Conservation (phyloP, 1,139 yeast genomes). For the Debaryomyces nepalensis region DNA sequence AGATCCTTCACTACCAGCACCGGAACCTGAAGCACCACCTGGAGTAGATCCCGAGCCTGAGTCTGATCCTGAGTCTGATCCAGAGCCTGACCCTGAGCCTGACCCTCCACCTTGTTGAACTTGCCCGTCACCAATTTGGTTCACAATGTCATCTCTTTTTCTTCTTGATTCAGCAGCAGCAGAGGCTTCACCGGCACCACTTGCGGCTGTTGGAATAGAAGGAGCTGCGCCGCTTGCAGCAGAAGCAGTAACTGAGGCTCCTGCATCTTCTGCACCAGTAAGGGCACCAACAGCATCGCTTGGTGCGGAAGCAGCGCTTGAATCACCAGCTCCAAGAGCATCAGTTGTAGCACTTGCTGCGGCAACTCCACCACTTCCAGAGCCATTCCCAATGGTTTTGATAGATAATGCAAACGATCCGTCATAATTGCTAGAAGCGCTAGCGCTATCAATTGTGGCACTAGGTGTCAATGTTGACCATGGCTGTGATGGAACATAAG, state of each 20-base stretch:
- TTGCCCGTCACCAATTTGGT: constrained; percentile 51
- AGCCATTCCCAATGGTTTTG: constrained; percentile 21
- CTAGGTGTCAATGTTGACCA: constrained; percentile 34
- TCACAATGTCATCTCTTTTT: constrained; percentile 14
- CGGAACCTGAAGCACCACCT: constrained; percentile 2
- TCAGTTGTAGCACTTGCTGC: constrained; percentile 5
- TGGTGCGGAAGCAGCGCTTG: constrained; percentile 21
- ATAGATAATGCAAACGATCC: constrained; percentile 36
- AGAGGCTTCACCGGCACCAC: constrained; percentile 28
- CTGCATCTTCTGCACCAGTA: constrained; percentile 8
- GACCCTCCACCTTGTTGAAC: constrained; percentile 25
- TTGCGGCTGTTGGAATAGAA: constrained; percentile 19
- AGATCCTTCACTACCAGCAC: constrained; percentile 15
- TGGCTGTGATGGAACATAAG: constrained; percentile 54
- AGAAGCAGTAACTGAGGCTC: constrained; percentile 15
- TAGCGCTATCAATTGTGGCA: constrained; percentile 25
- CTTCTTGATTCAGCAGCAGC: constrained; percentile 58
- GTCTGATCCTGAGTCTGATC: neutral
- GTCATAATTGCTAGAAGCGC: constrained; percentile 27
- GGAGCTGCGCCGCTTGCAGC: constrained; percentile 29
- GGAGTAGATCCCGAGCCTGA: too few relatives aligned
- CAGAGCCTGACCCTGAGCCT: constrained; percentile 13
- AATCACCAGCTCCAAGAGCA: constrained; percentile 18
- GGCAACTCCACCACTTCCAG: constrained; percentile 15
- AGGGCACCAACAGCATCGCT: constrained; percentile 26